Percentiles rank a stretch among this genome's conserved stretches.
These are phyloP conservation scores for Yarrowia alimentaria DNA, from an alignment of 805 yeast genomes.

Conservation along the genomic window DNA sequence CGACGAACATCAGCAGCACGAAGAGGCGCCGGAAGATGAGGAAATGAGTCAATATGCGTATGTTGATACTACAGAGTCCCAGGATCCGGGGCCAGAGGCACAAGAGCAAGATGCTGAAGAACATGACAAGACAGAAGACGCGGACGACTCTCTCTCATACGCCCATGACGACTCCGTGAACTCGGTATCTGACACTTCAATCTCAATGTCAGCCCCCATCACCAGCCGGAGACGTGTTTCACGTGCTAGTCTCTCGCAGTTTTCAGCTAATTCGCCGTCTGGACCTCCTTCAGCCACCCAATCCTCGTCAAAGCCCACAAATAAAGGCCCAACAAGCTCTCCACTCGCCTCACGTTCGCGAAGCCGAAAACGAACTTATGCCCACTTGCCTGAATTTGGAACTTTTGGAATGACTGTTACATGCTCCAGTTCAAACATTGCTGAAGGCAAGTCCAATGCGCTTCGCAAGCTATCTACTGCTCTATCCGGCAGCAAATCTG, in stretches of 20 bases:
- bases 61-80: background rate
- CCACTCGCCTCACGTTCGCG: too few relatives aligned
- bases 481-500: too few relatives aligned
- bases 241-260: background rate
- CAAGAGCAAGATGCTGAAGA: background rate
- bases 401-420: too few relatives aligned
- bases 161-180: conserved; percentile 5
- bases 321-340: too few relatives aligned
- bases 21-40: conserved; percentile 27
- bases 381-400: conserved; percentile 5
- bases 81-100: background rate
- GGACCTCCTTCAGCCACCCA: background rate
- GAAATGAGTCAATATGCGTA: conserved; percentile 4
- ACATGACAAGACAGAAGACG: background rate
- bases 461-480: too few relatives aligned
- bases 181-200: background rate
- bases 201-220: conserved; percentile 1
- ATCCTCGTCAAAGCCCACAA: too few relatives aligned
- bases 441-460: too few relatives aligned
- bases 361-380: background rate
- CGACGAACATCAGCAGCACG: conserved; percentile 30
- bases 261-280: background rate
- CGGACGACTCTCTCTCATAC: background rate
- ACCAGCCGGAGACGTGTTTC: conserved; percentile 1
- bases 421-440: too few relatives aligned